Evolutionary conservation across 2,329 filamentous ascomycete genomes (phyloP).

Genomic region (Colletotrichum lini): DNA sequence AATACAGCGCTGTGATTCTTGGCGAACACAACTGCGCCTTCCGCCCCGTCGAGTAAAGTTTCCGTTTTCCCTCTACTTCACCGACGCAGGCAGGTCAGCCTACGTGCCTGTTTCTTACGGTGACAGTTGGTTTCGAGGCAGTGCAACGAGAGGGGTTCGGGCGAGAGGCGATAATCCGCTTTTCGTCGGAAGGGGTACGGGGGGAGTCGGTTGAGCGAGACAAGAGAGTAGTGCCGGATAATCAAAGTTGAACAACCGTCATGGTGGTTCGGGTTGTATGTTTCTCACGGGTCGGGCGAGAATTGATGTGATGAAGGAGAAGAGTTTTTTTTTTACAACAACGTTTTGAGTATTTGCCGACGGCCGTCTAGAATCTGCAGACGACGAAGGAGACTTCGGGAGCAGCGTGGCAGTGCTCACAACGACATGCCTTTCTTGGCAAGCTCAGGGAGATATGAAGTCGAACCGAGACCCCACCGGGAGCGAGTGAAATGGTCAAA

Average conservation of each 20-base stretch:
- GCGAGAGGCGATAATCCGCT: slow-evolving; percentile 20
- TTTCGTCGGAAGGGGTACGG: background rate
- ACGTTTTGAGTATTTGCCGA: slow-evolving; percentile 6
- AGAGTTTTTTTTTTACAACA: slow-evolving; percentile 16
- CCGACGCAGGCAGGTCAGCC: slow-evolving; percentile 17
- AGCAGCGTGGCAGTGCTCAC: slow-evolving; percentile 39
- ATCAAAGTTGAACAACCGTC: slow-evolving; percentile 19
- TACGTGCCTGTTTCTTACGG: background rate
- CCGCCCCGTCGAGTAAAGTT: slow-evolving; percentile 37
- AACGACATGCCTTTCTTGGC: slow-evolving; percentile 41
- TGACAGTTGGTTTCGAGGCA: slow-evolving; percentile 14
- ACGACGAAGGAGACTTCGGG: slow-evolving; percentile 7
- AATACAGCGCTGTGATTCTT: slow-evolving; percentile 17
- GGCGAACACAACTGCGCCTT: slow-evolving; percentile 29
- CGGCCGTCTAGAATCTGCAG: background rate
- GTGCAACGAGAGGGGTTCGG: slow-evolving; percentile 25
- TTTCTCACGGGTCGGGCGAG: slow-evolving; percentile 1
- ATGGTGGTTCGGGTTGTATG: slow-evolving; percentile 1
- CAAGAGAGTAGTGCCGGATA: background rate
- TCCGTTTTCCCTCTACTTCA: slow-evolving; percentile 2
- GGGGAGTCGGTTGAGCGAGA: slow-evolving; percentile 5
- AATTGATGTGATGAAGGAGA: background rate
- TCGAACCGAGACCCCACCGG: slow-evolving; percentile 35
- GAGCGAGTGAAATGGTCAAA: slow-evolving; percentile 20
- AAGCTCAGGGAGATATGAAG: slow-evolving; percentile 36